Percentiles rank a stretch among this genome's conserved stretches.
phyloP scores from a whole-genome alignment of 805 yeast species.

The Ogataea neopini region DNA sequence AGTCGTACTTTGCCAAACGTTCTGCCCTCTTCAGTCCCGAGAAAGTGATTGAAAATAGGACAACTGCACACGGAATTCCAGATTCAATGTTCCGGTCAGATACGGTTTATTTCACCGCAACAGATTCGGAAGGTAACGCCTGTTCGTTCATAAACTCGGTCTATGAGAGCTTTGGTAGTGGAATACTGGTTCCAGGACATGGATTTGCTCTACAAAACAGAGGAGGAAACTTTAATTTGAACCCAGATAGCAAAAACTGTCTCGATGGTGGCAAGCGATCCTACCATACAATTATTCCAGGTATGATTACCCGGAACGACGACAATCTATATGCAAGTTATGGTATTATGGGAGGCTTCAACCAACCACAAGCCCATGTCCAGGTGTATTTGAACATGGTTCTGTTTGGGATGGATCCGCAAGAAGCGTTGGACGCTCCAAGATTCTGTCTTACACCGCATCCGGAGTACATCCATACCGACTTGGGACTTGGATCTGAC shows the following conservation, averaged over 20 bases:
- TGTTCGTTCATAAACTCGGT: conserved; percentile 80
- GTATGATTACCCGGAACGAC: conserved; percentile 68
- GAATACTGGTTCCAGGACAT: conserved; percentile 59
- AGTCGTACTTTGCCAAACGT: conserved; percentile 51
- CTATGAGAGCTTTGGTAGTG: conserved; percentile 68
- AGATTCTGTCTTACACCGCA: conserved; percentile 65
- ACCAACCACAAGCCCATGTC: conserved; percentile 84
- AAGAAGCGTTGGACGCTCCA: conserved; percentile 74
- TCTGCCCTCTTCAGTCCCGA: conserved; percentile 45
- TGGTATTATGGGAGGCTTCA: conserved; percentile 73
- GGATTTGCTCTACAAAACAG: conserved; percentile 78
- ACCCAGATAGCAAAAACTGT: conserved; percentile 56
- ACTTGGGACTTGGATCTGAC: conserved; percentile 58
- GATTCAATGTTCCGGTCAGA: conserved; percentile 62
- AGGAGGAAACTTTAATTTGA: conserved; percentile 71
- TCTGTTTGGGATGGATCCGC: conserved; percentile 65
- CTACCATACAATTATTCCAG: conserved; percentile 83
- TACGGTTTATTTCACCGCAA: conserved; percentile 66
- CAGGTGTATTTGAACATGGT: conserved; percentile 71
- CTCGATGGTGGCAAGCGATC: conserved; percentile 72
- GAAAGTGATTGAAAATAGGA: conserved; percentile 41
- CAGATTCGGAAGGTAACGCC: conserved; percentile 73
- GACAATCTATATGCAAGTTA: conserved; percentile 64
- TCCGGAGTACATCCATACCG: conserved; percentile 42
- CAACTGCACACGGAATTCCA: conserved; percentile 40